Base-by-base conservation (phyloP, 2,329 filamentous ascomycete species). In the Rhynchosporium secalis region DNA sequence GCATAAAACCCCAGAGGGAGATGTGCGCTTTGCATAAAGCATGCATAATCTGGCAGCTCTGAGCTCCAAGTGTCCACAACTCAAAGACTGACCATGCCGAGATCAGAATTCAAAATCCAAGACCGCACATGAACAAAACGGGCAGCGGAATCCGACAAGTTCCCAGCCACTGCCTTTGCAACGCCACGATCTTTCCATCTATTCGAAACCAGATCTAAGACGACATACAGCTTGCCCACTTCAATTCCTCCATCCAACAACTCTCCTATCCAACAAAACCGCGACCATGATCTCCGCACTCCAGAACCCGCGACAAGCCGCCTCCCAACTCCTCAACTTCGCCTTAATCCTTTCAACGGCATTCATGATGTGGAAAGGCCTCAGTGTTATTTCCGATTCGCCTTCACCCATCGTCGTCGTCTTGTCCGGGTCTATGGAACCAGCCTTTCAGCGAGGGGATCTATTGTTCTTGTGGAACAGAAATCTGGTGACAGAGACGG, bases 331-430 rank as follows among this genome's bases (percentile, higher is more conserved):
- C 62, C 83, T 91, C 69, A 90, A 90, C 74, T 91, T 91, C 73
- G 88, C 84, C 40, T 82, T 91, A 62, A 87, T 91, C 54, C 84
- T 91, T 58, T 86, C 84, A 4, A 90, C 87, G 9, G 88, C 88
- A 0, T 90, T 90, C 73, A 90, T 90, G 87, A 74, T 90, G 72
- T 86, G 83, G 88, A 91, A 91, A 75, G 86, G 85, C 0, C 80
- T 91, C 54, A 87, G 84, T 3, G 82, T 91, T 26, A 78, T 83
- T 63, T 83, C 86, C 4, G 83, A 88, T 60, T 83, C 80, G 1
- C 79, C 81, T 31, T 83, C 81, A 0, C 83, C 83, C 2, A 86
- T 86, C 63, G 83, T 86, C 31, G 83, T 86, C 15, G 83, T 86
- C 0, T 77, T 86, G 2, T 85, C 83, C 3, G 83, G 83, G 13